A percentile compares a stretch with the other conserved stretches of the same genome.
phyloP scores from a whole-genome alignment of 352 stramenopile species.

The Thraustochytrium striatum region DNA sequence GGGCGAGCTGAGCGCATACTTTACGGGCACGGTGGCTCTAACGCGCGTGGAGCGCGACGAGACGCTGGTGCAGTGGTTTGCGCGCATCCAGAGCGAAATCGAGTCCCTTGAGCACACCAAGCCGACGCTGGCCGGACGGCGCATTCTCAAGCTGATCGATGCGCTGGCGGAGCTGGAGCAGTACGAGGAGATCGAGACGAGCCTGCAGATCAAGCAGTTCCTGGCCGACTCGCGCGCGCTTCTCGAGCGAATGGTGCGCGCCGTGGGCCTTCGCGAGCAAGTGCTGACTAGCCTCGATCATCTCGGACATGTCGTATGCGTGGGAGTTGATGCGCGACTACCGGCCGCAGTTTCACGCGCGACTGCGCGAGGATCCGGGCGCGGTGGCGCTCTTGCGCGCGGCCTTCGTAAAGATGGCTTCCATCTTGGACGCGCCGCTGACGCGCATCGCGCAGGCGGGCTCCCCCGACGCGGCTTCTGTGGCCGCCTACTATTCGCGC shows the following conservation, averaged over 20 bases:
- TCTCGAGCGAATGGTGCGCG: constrained; percentile 88
- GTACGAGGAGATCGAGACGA: constrained; percentile 91
- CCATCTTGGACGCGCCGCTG: constrained; percentile 85
- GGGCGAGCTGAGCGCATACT: constrained; percentile 86
- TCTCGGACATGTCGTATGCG: constrained; percentile 86
- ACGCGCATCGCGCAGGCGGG: constrained; percentile 83
- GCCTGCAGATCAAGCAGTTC: constrained; percentile 89
- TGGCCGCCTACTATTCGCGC: constrained; percentile 87
- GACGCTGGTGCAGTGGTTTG: constrained; percentile 86
- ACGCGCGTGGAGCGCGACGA: constrained; percentile 86
- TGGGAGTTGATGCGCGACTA: constrained; percentile 91
- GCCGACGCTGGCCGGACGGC: constrained; percentile 83
- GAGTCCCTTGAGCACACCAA: constrained; percentile 79
- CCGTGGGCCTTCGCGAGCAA: constrained; percentile 81
- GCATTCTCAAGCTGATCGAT: constrained; percentile 87
- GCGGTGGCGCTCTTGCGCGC: constrained; percentile 84
- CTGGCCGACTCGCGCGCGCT: constrained; percentile 82
- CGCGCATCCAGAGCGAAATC: constrained; percentile 80
- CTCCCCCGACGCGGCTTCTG: constrained; percentile 81
- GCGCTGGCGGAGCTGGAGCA: constrained; percentile 88
- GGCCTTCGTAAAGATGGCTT: constrained; percentile 89
- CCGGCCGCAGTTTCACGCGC: constrained; percentile 84
- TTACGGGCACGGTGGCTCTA: constrained; percentile 83
- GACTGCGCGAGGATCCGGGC: constrained; percentile 82
- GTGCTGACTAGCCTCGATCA: constrained; percentile 85